phyloP scores from a whole-genome alignment of 331 rosid genomes.

The Rhamnella rubrinervis region DNA sequence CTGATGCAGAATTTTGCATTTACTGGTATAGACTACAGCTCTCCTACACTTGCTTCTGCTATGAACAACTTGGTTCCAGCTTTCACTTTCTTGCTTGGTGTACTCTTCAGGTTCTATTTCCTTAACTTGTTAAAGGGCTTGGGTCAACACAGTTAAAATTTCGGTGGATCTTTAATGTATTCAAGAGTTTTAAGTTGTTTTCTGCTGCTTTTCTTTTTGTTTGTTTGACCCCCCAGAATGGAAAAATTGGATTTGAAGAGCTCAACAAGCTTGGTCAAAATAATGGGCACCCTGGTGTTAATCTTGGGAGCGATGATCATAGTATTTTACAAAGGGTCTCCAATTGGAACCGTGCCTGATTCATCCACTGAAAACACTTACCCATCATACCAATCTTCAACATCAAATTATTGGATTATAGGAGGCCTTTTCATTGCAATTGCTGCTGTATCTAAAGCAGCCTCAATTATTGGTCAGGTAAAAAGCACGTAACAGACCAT shows the following conservation, averaged over 20 bases:
- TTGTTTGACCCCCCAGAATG: constrained; percentile 32
- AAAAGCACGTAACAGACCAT: not conserved
- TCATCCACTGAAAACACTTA: constrained; percentile 2
- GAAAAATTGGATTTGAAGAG: constrained; percentile 49
- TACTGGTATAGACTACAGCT: constrained; percentile 61
- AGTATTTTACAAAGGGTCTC: constrained; percentile 56
- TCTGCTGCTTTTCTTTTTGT: not conserved
- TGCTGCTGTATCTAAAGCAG: constrained; percentile 40
- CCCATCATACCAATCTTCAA: constrained; percentile 1
- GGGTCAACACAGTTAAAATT: too few relatives aligned
- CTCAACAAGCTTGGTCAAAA: constrained; percentile 44
- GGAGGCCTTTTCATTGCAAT: constrained; percentile 52
- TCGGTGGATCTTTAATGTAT: too few relatives aligned
- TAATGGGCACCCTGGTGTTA: constrained; percentile 47
- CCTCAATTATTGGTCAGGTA: constrained; percentile 59
- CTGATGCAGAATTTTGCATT: constrained; percentile 66
- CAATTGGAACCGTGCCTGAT: constrained; percentile 23
- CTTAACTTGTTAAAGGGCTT: not conserved
- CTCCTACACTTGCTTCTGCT: constrained; percentile 76
- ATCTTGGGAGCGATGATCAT: constrained; percentile 63
- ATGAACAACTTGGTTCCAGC: constrained; percentile 66
- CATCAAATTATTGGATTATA: constrained; percentile 47
- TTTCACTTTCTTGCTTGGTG: constrained; percentile 61
- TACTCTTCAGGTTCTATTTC: constrained; percentile 44
- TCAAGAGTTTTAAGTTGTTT: too few relatives aligned